phyloP scores from a whole-genome alignment of 2,329 filamentous ascomycete genomes.

The Zymoseptoria brevis region DNA sequence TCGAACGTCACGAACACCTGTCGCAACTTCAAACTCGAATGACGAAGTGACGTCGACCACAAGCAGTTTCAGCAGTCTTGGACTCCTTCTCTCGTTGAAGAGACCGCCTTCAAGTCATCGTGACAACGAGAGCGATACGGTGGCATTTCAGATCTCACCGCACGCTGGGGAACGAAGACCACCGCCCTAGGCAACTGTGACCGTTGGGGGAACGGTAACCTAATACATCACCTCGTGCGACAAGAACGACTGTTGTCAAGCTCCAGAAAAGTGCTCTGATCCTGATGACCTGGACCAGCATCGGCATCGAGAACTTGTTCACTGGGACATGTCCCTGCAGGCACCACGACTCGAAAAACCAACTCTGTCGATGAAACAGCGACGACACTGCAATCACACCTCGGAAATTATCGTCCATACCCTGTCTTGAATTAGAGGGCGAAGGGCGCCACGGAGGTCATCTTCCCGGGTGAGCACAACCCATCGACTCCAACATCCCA shows the following conservation, averaged over 20 bases:
- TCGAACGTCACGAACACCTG: not conserved
- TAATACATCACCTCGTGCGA: not conserved
- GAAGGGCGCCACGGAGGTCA: not conserved
- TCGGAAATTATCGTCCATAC: not conserved
- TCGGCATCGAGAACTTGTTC: not conserved
- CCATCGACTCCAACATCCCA: not conserved
- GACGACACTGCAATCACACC: not conserved
- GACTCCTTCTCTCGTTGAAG: not conserved
- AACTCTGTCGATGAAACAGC: not conserved
- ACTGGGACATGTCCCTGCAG: not conserved
- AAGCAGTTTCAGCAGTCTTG: not conserved
- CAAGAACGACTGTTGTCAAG: not conserved
- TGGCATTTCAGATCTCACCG: not conserved
- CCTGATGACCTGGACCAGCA: not conserved
- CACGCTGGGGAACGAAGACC: not conserved
- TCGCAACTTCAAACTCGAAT: not conserved
- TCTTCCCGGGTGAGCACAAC: not conserved
- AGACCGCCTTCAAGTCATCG: not conserved
- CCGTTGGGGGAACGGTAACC: not conserved
- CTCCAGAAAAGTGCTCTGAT: not conserved
- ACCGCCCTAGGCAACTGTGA: not conserved
- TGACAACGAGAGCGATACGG: not conserved
- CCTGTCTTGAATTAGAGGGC: not conserved
- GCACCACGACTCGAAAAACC: not conserved
- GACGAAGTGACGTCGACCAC: not conserved